Conservation (phyloP, 306 rosid genomes). For the Prunus mongolica region DNA sequence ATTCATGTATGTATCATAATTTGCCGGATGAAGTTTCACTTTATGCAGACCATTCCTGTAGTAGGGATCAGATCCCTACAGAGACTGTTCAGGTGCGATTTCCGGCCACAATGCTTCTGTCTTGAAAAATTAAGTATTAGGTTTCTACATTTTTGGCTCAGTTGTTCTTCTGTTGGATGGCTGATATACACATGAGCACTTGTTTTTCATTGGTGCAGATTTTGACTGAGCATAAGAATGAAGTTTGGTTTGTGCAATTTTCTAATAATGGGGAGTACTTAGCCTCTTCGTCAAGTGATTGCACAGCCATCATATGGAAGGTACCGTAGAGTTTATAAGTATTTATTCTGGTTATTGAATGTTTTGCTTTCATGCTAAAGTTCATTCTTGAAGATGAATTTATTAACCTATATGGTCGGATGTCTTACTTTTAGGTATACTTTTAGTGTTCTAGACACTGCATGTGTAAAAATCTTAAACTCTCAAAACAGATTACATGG, state of each 20-base stretch:
- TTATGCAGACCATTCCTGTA: constrained; percentile 66
- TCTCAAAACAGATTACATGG: not conserved
- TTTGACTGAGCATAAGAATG: constrained; percentile 79
- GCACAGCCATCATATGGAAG: constrained; percentile 91
- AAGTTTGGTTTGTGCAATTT: constrained; percentile 95
- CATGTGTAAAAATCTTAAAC: not conserved
- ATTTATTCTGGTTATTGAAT: constrained; percentile 1
- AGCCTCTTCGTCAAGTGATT: constrained; percentile 87
- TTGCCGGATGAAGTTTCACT: constrained; percentile 51
- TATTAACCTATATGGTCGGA: not conserved
- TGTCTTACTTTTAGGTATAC: not conserved
- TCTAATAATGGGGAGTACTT: constrained; percentile 78
- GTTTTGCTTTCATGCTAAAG: constrained; percentile 12
- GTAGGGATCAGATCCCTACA: constrained; percentile 72
- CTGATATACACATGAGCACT: constrained; percentile 8
- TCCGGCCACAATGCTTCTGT: constrained; percentile 8
- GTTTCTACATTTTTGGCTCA: not conserved
- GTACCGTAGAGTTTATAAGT: constrained; percentile 36
- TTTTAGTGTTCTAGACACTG: not conserved
- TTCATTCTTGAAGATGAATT: not conserved
- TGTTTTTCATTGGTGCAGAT: constrained; percentile 52
- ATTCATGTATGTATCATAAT: constrained; percentile 73
- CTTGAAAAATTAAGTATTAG: not conserved
- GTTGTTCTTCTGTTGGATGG: not conserved
- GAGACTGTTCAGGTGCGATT: constrained; percentile 69